Base-by-base conservation (phyloP, 306 rosid species). In the Hippophae tibetana region DNA sequence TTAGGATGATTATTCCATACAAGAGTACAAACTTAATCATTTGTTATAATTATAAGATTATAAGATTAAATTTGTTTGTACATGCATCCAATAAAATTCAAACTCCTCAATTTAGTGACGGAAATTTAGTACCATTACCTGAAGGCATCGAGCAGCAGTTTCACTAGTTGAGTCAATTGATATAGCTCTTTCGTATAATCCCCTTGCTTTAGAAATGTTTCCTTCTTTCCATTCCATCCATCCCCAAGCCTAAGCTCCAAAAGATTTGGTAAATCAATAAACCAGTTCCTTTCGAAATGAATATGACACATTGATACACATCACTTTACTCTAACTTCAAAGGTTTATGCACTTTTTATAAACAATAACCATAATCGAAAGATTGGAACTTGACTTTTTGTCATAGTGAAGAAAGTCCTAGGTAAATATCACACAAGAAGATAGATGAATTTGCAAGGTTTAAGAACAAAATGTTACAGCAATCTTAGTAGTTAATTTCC, bases 161-260 rank as follows among this genome's bases (percentile, higher is more conserved):
- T 90, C 96, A 69, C 79, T 85, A 52, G 79, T 71, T 38, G 76
- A 62, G 76, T 83, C 67, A 47, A 90, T 81, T 7, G 78, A 71
- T 66, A 90, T 47, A 26, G 87, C 86, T 62, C 69, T 87, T 52
- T 85, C 87, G 78, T 90, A 90, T 56, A 90, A 76, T 57, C 74
- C 79, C 78, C 98, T 81, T 43, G 98, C 96, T 27, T 75, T 85
- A 27, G 62, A 78, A 47, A 87, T 69, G 67, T 90, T 87, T 53
- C 96, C 89, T 85, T 87, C 98, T 75, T 87, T 90, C 96, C 98
- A 90, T 76, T 90, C 98, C 96, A 90, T 90, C 98, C 98, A 90
- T 63, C 98, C 98, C 98, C 98, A 90, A 42, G 98, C 98, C 98
- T 90, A 77, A 75, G 74, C 56, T 52, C 40, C 74, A 79, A 49